phyloP scores from a whole-genome alignment of 768 basidiomycete genomes.

The Naganishia antarctica region DNA sequence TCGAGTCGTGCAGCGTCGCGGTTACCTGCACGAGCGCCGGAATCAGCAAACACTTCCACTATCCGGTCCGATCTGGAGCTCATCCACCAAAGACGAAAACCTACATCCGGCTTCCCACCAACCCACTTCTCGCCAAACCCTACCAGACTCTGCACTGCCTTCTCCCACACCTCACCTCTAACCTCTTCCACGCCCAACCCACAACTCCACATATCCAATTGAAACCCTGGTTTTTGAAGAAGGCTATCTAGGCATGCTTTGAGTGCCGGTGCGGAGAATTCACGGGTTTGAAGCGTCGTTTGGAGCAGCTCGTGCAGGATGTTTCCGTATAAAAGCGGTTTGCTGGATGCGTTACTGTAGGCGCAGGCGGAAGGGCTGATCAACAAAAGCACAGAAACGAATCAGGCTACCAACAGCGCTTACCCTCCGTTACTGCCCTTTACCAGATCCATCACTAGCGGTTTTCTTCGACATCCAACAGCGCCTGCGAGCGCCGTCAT shows the following conservation, averaged over 20 bases:
- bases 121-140: slow-evolving; percentile 55
- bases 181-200: slow-evolving; percentile 47
- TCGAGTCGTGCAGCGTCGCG: slow-evolving; percentile 49
- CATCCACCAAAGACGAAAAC: too few species aligned
- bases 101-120: slow-evolving; percentile 58
- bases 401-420: background rate
- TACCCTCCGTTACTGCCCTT: slow-evolving; percentile 48
- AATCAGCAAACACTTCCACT: too few species aligned
- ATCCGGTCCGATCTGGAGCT: too few species aligned
- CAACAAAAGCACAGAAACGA: background rate
- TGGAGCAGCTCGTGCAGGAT: slow-evolving; percentile 91
- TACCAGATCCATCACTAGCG: slow-evolving; percentile 62
- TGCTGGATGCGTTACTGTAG: slow-evolving; percentile 32
- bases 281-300: slow-evolving; percentile 57
- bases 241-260: slow-evolving; percentile 37
- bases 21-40: slow-evolving; percentile 42
- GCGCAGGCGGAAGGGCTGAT: too few species aligned
- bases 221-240: slow-evolving; percentile 38
- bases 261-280: slow-evolving; percentile 38
- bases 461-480: slow-evolving; percentile 75
- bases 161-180: slow-evolving; percentile 43
- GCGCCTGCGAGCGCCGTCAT: slow-evolving; percentile 82
- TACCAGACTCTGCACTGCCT: slow-evolving; percentile 44
- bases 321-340: slow-evolving; percentile 71
- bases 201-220: slow-evolving; percentile 47